A percentile compares a stretch with the other conserved stretches of the same genome.
phyloP scores from a whole-genome alignment of 352 stramenopile species.

The Pythium dissimile region DNA sequence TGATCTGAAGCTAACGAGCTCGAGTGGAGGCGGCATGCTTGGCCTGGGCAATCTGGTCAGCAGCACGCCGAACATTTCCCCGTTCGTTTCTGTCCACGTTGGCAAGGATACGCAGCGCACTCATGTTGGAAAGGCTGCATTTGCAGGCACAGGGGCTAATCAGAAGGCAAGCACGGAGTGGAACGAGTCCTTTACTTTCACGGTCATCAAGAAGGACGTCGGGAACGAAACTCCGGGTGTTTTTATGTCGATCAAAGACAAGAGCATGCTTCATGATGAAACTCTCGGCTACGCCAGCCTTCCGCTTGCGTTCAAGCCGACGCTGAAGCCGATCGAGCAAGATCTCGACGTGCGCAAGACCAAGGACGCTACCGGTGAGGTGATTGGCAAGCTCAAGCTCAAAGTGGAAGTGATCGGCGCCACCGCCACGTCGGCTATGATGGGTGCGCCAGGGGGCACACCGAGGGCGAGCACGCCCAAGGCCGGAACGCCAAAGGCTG shows the following conservation, averaged over 20 bases:
- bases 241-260: constrained; percentile 46
- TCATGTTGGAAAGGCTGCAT: constrained; percentile 67
- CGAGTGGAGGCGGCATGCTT: constrained; percentile 61
- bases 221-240: constrained; percentile 20
- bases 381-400: constrained; percentile 19
- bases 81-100: constrained; percentile 75
- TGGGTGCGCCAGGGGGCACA: not conserved
- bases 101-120: constrained; percentile 67
- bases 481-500: not conserved
- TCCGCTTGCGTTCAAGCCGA: constrained; percentile 8
- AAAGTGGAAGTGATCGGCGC: constrained; percentile 23
- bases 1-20: constrained; percentile 61
- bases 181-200: constrained; percentile 84
- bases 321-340: constrained; percentile 13
- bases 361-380: constrained; percentile 16
- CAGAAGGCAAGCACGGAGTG: constrained; percentile 58
- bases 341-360: constrained; percentile 13
- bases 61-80: constrained; percentile 72
- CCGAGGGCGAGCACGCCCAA: constrained; percentile 6
- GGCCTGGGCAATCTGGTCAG: constrained; percentile 72
- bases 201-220: constrained; percentile 51
- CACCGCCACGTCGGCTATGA: constrained; percentile 6
- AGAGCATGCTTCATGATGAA: constrained; percentile 51
- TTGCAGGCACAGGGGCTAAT: constrained; percentile 27
- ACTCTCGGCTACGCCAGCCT: constrained; percentile 28